Evolutionary conservation across 139 green algal species (phyloP).

Genomic region (Chlorella vulgaris): DNA sequence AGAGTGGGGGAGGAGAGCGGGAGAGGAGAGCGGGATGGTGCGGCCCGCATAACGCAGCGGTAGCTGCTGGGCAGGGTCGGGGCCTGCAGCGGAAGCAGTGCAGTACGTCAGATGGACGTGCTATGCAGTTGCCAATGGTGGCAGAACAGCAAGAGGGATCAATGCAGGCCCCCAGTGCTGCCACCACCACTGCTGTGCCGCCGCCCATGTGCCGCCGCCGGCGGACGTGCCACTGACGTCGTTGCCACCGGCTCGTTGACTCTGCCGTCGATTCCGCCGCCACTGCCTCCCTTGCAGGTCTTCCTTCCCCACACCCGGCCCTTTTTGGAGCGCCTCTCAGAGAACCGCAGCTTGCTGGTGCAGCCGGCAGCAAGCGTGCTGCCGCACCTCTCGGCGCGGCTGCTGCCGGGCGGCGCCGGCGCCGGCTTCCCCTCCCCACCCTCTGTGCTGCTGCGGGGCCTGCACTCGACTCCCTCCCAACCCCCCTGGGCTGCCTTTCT

Average conservation of each 20-base stretch:
- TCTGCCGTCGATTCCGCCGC: background rate
- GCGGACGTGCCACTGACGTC: background rate
- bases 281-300: constrained; percentile 43
- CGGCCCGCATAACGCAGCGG: too few relatives aligned
- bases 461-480: background rate
- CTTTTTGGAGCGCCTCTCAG: constrained; percentile 13
- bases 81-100: too few relatives aligned
- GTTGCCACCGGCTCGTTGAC: background rate
- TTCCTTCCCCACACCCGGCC: constrained; percentile 47
- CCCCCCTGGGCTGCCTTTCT: background rate
- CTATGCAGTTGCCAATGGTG: too few relatives aligned
- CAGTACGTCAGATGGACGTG: too few relatives aligned
- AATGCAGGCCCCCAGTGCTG: too few relatives aligned
- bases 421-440: background rate
- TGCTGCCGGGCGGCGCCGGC: background rate
- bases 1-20: too few relatives aligned
- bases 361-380: constrained; percentile 14
- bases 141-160: too few relatives aligned
- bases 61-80: too few relatives aligned
- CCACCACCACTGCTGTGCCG: too few relatives aligned
- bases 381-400: background rate
- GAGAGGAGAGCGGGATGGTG: too few relatives aligned
- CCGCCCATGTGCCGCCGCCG: background rate
- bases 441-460: background rate
- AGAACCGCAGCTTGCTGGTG: constrained; percentile 11